Base-by-base conservation (phyloP, 352 stramenopile genomes). In the Phytophthora agathidicida region DNA sequence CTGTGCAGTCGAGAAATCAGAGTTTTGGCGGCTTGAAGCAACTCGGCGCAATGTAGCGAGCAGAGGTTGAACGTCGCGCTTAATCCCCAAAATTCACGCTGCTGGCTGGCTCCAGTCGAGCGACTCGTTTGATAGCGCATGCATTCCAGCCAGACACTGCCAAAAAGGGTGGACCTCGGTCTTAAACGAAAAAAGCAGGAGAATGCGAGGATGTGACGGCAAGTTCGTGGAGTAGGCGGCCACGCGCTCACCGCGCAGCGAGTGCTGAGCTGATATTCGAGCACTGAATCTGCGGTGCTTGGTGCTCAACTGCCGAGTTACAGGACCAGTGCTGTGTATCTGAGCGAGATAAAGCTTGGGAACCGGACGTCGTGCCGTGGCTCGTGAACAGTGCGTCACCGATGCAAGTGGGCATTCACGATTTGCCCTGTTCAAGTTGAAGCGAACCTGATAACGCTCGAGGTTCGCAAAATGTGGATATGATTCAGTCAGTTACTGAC, bases 81-180 rank as follows among this genome's bases (percentile, higher is more conserved):
- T 26, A 55, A 65, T n/a, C n/a, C n/a, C n/a, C n/a, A 53, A 67
- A 68, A 62, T 62, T 43, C 62, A 43, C 28, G 35, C 32, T 44
- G 24, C 7, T 48, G 36, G 24, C 7, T 48, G 36, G 44, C 36
- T 42, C 20, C 44, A 42, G 20, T 45, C 23, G 22, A 50, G 43
- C 41, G 53, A 62, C 24, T 48, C 44, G 36, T 36, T 62, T 55
- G 43, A 48, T 35, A 41, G 32, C 19, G 27, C 28, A 7, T 49
- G 35, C 30, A n/a, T n/a, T n/a, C n/a, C n/a, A n/a, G n/a, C n/a
- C n/a, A n/a, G n/a, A n/a, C n/a, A n/a, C n/a, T n/a, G n/a, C 19
- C 16, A 10, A 9, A 5, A 49, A 38, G 60, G 60, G 60, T 24
- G 52, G 45, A 68, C 60, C 53, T 48, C 32, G 31, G 7, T 53